These are phyloP conservation scores for Citrus inodora DNA, from an alignment of 345 rosid genomes.

Conservation along the genomic window DNA sequence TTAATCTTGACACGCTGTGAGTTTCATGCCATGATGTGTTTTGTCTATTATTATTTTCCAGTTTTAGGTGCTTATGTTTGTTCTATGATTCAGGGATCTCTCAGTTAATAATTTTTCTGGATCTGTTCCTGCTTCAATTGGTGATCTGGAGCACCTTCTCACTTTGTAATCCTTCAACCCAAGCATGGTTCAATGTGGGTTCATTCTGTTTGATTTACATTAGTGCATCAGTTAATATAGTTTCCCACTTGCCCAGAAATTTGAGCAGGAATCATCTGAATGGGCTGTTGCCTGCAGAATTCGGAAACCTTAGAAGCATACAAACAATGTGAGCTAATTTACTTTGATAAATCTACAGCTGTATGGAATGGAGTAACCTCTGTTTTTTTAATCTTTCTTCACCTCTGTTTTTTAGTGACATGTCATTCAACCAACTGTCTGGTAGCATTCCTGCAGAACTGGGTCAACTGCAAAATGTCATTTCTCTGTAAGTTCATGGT, in stretches of 20 bases:
- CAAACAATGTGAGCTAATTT: slow-evolving; percentile 50
- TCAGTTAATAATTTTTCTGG: slow-evolving; percentile 81
- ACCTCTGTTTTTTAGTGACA: slow-evolving; percentile 42
- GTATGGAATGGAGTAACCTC: neutral
- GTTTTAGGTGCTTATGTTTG: neutral
- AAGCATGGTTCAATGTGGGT: neutral
- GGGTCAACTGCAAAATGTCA: slow-evolving; percentile 79
- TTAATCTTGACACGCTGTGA: slow-evolving; percentile 89
- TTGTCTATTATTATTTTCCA: neutral
- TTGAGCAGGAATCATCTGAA: slow-evolving; percentile 63
- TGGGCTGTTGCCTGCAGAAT: slow-evolving; percentile 71
- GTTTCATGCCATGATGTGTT: neutral
- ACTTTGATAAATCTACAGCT: neutral
- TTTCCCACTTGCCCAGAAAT: slow-evolving; percentile 38
- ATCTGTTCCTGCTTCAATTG: slow-evolving; percentile 66
- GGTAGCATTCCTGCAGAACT: slow-evolving; percentile 72
- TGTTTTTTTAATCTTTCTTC: neutral
- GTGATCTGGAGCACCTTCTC: slow-evolving; percentile 93
- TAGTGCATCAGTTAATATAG: neutral
- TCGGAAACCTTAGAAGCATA: slow-evolving; percentile 79
- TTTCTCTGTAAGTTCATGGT: slow-evolving; percentile 57
- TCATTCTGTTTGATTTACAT: neutral
- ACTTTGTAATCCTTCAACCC: slow-evolving; percentile 44
- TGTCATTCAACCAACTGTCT: slow-evolving; percentile 68
- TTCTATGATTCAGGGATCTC: slow-evolving; percentile 57